Evolutionary conservation across 805 yeast species (phyloP).

Genomic region (Diddensiella santjacobensis): DNA sequence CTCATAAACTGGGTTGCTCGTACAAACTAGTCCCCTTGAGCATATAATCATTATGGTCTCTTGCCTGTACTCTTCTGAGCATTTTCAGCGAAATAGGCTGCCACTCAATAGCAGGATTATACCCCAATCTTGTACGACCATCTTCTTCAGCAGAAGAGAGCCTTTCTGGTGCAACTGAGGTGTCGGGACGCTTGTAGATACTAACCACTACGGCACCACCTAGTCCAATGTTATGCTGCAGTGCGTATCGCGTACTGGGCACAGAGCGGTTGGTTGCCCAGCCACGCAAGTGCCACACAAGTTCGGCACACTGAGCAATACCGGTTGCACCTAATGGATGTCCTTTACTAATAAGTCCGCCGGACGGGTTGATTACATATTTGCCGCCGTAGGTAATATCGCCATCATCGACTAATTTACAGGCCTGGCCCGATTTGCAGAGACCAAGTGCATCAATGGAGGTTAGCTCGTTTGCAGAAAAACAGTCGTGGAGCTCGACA

Average conservation of each 20-base stretch:
- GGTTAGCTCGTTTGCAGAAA: constrained; percentile 27
- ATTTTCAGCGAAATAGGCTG: constrained; percentile 5
- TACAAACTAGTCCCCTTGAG: background rate
- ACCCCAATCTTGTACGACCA: constrained; percentile 24
- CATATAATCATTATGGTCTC: constrained; percentile 2
- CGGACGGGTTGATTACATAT: constrained; percentile 27
- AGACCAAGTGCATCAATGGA: constrained; percentile 26
- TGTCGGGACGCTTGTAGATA: constrained; percentile 23
- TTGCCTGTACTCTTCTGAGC: constrained; percentile 9
- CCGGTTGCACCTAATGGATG: constrained; percentile 30
- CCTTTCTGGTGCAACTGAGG: constrained; percentile 16
- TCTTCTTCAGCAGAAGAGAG: constrained; percentile 11
- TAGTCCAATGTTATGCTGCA: constrained; percentile 27
- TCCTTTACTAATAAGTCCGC: constrained; percentile 28
- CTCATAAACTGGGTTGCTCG: background rate
- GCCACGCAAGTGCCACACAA: constrained; percentile 28
- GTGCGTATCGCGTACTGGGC: constrained; percentile 20
- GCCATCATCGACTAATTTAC: constrained; percentile 23
- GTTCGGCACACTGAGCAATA: constrained; percentile 26
- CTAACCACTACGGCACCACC: constrained; percentile 28
- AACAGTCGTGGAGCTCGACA: constrained; percentile 29
- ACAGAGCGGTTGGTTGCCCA: constrained; percentile 28
- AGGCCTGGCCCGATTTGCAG: constrained; percentile 24
- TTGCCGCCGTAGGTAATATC: constrained; percentile 27
- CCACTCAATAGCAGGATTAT: constrained; percentile 27